Conservation (phyloP, 192 early-diverging fungal genomes). For the Coemansia sp. region DNA sequence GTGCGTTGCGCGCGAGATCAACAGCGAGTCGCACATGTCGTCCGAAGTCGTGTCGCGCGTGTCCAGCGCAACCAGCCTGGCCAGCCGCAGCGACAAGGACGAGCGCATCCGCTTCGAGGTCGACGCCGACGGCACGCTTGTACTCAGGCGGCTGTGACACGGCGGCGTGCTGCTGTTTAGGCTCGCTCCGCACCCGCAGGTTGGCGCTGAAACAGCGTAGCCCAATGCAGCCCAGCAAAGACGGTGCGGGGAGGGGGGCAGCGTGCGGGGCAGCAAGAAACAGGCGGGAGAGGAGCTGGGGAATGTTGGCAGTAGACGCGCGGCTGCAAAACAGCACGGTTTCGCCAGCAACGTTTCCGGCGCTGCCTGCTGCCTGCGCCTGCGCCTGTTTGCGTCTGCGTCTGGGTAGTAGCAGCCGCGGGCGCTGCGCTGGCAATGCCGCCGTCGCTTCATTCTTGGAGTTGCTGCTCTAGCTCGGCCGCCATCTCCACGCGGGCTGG, state of each 20-base stretch:
- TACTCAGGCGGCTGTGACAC: slow-evolving; percentile 20
- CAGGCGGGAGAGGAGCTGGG: neutral
- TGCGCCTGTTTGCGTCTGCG: neutral
- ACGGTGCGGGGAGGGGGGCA: neutral
- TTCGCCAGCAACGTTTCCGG: neutral
- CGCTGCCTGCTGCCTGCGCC: neutral
- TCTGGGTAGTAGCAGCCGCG: neutral
- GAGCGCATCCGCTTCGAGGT: slow-evolving; percentile 28
- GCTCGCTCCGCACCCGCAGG: neutral
- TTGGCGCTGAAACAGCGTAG: neutral
- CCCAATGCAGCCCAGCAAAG: neutral
- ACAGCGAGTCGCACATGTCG: slow-evolving; percentile 32
- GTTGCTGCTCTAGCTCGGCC: neutral
- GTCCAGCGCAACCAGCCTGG: slow-evolving; percentile 22
- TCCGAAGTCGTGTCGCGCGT: slow-evolving; percentile 29
- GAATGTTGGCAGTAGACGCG: slow-evolving; percentile 11
- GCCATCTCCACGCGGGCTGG: neutral
- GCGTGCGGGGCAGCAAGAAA: neutral
- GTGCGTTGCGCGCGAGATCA: slow-evolving; percentile 26
- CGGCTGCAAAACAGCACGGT: neutral
- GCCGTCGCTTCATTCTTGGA: neutral
- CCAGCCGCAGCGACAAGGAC: slow-evolving; percentile 8
- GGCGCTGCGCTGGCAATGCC: neutral
- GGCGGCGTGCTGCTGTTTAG: neutral
- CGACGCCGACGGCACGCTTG: slow-evolving; percentile 19